phyloP scores from a whole-genome alignment of 176 grass and related monocot species.

The Aegilops sharonensis region DNA sequence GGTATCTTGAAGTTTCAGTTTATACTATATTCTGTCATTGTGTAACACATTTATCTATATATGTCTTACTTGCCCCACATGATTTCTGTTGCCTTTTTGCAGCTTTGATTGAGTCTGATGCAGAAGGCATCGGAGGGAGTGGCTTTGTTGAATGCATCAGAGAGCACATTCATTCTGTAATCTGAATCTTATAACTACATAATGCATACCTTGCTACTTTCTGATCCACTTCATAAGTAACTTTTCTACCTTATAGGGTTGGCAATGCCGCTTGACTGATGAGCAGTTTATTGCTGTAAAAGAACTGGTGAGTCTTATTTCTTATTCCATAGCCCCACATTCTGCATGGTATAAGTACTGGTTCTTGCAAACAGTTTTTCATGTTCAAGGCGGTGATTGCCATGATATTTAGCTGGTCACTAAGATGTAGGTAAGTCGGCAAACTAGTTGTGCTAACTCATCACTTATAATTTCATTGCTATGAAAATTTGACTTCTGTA shows the following conservation, averaged over 20 bases:
- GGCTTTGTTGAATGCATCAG: conserved; percentile 99
- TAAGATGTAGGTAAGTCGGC: conserved; percentile 15
- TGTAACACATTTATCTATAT: conserved; percentile 7
- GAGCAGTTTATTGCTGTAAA: conserved; percentile 99
- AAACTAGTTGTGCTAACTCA: conserved; percentile 15
- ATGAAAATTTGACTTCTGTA: neutral
- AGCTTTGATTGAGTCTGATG: conserved; percentile 99
- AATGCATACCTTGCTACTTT: conserved; percentile 20
- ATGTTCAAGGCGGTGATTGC: neutral
- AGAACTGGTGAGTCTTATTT: conserved; percentile 78
- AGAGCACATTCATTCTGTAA: conserved; percentile 98
- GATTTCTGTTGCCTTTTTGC: conserved; percentile 40
- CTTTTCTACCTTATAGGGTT: conserved; percentile 69
- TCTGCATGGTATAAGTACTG: neutral
- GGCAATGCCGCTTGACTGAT: conserved; percentile 98
- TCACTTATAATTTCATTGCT: conserved; percentile 6
- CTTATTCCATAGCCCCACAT: neutral
- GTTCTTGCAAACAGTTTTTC: conserved; percentile 19
- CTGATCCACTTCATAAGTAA: conserved; percentile 28
- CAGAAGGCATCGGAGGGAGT: conserved; percentile 98
- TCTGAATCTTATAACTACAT: conserved; percentile 23
- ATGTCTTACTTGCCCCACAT: conserved; percentile 19
- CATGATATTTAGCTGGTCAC: conserved; percentile 8
- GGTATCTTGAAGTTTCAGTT: conserved; percentile 58
- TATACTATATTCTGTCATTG: conserved; percentile 12